These are phyloP conservation scores for Daedaleopsis nitida DNA, from an alignment of 768 basidiomycete genomes.

Conservation along the genomic window DNA sequence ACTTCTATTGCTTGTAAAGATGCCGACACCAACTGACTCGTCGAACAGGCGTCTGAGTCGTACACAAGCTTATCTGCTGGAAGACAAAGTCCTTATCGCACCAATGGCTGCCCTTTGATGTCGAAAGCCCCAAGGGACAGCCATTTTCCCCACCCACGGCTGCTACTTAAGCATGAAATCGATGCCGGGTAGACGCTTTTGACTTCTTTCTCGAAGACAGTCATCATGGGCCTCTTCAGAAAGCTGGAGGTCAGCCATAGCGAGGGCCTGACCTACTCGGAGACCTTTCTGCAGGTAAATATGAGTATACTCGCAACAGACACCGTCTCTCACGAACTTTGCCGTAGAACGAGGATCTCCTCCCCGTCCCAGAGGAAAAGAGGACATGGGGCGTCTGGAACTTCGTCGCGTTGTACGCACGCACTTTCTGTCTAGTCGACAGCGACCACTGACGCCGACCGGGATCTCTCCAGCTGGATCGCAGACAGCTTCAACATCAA, in stretches of 20 bases:
- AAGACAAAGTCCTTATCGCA: not conserved
- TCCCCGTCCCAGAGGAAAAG: conserved; percentile 64
- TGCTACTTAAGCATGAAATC: conserved; percentile 4
- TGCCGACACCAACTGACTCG: too few species aligned
- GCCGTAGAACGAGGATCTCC: conserved; percentile 66
- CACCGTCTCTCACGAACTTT: not conserved
- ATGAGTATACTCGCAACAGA: conserved; percentile 2
- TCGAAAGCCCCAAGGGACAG: not conserved
- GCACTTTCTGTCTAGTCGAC: not conserved
- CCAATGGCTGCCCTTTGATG: not conserved
- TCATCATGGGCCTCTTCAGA: conserved; percentile 28
- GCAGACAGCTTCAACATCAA: conserved; percentile 81
- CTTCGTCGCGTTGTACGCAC: conserved; percentile 63
- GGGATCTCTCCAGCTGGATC: conserved; percentile 58
- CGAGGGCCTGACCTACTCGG: conserved; percentile 51
- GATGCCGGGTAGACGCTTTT: conserved; percentile 8
- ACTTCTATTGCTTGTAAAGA: too few species aligned
- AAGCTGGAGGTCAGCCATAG: conserved; percentile 56
- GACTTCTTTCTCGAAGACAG: not conserved
- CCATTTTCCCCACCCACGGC: not conserved
- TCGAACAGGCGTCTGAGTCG: not conserved
- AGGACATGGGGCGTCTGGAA: conserved; percentile 68
- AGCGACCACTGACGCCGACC: conserved; percentile 3
- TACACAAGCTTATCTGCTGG: too few species aligned
- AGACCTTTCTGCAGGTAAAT: conserved; percentile 61